Conservation (phyloP, 176 grass and related monocot genomes). For the Avena atlantica region DNA sequence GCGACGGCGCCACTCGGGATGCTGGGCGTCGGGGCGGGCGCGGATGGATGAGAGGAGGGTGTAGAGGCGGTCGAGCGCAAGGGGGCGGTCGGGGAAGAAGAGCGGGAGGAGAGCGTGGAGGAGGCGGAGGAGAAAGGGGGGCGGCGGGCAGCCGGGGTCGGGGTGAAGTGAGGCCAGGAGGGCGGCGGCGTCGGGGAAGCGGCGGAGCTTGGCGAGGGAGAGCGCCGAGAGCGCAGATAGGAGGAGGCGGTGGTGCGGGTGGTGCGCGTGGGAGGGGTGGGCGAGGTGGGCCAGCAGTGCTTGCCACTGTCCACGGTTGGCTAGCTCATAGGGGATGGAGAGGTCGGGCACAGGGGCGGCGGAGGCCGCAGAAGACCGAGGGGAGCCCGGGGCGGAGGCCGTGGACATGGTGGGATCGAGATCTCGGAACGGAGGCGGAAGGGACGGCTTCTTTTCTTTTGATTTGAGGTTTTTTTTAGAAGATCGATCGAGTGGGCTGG, state of each 20-base stretch:
- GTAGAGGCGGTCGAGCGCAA: conserved; percentile 87
- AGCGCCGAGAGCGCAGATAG: conserved; percentile 75
- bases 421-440: neutral
- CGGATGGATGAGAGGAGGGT: conserved; percentile 79
- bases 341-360: conserved; percentile 40
- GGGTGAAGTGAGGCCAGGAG: conserved; percentile 73
- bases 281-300: conserved; percentile 68
- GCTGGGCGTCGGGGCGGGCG: conserved; percentile 46
- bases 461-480: neutral
- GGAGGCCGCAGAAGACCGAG: conserved; percentile 31
- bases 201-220: conserved; percentile 83
- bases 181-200: conserved; percentile 69
- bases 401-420: conserved; percentile 42
- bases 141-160: conserved; percentile 57
- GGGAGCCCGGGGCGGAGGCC: conserved; percentile 10
- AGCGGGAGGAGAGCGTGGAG: conserved; percentile 80
- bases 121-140: conserved; percentile 80
- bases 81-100: conserved; percentile 69
- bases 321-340: conserved; percentile 67
- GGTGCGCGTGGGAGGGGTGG: conserved; percentile 47
- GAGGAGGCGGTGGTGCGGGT: conserved; percentile 77
- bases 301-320: conserved; percentile 86
- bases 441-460: neutral
- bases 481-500: neutral
- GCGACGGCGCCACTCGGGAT: conserved; percentile 65